Evolutionary conservation across 805 yeast genomes (phyloP).

Genomic region (Candida nonsorbophila): DNA sequence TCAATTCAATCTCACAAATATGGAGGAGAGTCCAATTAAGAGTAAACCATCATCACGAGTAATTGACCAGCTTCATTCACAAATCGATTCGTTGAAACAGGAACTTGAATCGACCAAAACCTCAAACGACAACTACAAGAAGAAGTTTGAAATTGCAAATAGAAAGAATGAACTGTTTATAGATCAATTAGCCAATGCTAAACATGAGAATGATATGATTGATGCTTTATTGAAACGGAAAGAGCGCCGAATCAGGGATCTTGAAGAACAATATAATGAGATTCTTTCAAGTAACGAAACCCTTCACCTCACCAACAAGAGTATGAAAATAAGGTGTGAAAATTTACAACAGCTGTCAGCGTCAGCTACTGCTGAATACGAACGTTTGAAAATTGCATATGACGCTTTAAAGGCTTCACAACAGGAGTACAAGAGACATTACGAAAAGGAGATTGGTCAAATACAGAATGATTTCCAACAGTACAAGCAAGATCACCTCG

Average conservation of each 20-base stretch:
- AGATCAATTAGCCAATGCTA: slow-evolving; percentile 63
- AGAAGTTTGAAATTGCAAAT: slow-evolving; percentile 43
- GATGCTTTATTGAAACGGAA: slow-evolving; percentile 64
- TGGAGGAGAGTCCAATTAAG: slow-evolving; percentile 20
- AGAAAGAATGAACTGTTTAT: slow-evolving; percentile 49
- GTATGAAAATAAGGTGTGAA: slow-evolving; percentile 44
- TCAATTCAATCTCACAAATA: slow-evolving; percentile 1
- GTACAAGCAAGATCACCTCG: slow-evolving; percentile 31
- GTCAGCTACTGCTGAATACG: slow-evolving; percentile 45
- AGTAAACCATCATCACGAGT: slow-evolving; percentile 21
- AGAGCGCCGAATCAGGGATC: slow-evolving; percentile 60
- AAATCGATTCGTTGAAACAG: slow-evolving; percentile 37
- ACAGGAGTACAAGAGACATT: slow-evolving; percentile 46
- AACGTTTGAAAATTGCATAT: slow-evolving; percentile 52
- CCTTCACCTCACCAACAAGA: slow-evolving; percentile 43
- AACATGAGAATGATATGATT: slow-evolving; percentile 74
- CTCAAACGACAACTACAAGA: slow-evolving; percentile 44
- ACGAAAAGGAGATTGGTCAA: slow-evolving; percentile 36
- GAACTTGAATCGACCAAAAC: slow-evolving; percentile 37
- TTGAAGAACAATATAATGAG: slow-evolving; percentile 55
- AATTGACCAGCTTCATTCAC: slow-evolving; percentile 52
- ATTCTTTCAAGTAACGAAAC: slow-evolving; percentile 44
- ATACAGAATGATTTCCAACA: slow-evolving; percentile 31
- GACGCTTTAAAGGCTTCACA: slow-evolving; percentile 52
- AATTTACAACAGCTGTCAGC: slow-evolving; percentile 44